A percentile compares a stretch with the other conserved stretches of the same genome.
phyloP scores from a whole-genome alignment of 495 filamentous ascomycete genomes.

The Penicillium pulvis region DNA sequence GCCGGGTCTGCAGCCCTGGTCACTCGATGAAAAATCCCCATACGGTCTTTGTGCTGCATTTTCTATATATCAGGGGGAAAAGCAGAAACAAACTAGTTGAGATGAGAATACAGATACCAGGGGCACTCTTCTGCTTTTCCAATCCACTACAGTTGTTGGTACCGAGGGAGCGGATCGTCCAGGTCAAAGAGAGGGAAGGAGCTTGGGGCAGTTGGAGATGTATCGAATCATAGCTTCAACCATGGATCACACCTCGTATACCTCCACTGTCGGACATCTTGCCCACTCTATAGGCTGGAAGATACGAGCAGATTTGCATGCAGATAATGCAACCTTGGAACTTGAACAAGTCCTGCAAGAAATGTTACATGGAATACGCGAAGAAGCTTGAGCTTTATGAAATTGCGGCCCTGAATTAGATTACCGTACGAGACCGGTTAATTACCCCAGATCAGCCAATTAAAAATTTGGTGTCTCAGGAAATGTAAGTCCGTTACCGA shows the following conservation, averaged over 20 bases:
- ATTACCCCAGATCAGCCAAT: background rate
- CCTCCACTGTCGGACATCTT: background rate
- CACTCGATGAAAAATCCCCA: background rate
- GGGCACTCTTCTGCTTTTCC: too few species aligned
- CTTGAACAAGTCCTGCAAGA: background rate
- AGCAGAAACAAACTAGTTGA: background rate
- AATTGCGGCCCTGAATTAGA: background rate
- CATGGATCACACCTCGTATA: background rate
- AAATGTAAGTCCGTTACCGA: too few species aligned
- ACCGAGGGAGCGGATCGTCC: too few species aligned
- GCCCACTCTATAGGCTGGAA: background rate
- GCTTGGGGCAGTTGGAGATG: background rate
- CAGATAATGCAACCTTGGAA: background rate
- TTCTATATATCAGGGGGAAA: background rate
- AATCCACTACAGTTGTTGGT: too few species aligned
- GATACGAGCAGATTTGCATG: background rate
- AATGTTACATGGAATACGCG: background rate
- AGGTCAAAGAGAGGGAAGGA: too few species aligned
- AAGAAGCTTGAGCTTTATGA: background rate
- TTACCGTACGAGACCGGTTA: background rate
- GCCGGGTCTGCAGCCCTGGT: background rate
- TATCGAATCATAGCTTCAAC: background rate
- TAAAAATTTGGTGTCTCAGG: too few species aligned
- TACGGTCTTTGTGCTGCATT: background rate
- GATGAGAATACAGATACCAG: background rate